Evolutionary conservation across 306 rosid species (phyloP).

Genomic region (Prunus fruticosa): DNA sequence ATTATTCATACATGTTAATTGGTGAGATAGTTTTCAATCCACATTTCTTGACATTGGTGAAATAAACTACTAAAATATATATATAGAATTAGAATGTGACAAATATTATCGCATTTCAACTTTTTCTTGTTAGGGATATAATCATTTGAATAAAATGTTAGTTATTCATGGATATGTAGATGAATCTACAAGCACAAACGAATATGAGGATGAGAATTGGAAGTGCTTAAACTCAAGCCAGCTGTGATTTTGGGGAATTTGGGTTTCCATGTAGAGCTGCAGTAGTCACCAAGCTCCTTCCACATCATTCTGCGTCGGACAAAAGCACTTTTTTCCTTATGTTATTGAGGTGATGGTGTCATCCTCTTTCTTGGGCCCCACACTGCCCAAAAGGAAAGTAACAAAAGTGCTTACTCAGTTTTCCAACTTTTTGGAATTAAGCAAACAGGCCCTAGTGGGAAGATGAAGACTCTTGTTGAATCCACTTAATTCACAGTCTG

Average conservation of each 20-base stretch:
- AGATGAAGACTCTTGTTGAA: slow-evolving; percentile 9
- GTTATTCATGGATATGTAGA: neutral
- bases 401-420: slow-evolving; percentile 33
- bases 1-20: neutral
- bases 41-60: neutral
- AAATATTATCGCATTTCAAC: too few species aligned
- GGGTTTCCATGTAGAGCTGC: neutral
- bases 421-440: slow-evolving; percentile 14
- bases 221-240: neutral
- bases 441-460: slow-evolving; percentile 19
- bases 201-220: too few species aligned
- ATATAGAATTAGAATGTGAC: too few species aligned
- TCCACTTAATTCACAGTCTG: slow-evolving; percentile 12
- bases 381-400: slow-evolving; percentile 16
- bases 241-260: neutral
- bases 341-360: slow-evolving; percentile 32
- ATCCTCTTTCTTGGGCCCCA: slow-evolving; percentile 37
- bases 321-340: slow-evolving; percentile 37
- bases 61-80: neutral
- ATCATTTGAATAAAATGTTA: neutral
- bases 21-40: neutral
- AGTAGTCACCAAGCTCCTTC: slow-evolving; percentile 14
- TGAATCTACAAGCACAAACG: neutral
- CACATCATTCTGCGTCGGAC: slow-evolving; percentile 60
- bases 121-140: neutral